phyloP scores from a whole-genome alignment of 176 grass and related monocot genomes.

The Chloris gayana region DNA sequence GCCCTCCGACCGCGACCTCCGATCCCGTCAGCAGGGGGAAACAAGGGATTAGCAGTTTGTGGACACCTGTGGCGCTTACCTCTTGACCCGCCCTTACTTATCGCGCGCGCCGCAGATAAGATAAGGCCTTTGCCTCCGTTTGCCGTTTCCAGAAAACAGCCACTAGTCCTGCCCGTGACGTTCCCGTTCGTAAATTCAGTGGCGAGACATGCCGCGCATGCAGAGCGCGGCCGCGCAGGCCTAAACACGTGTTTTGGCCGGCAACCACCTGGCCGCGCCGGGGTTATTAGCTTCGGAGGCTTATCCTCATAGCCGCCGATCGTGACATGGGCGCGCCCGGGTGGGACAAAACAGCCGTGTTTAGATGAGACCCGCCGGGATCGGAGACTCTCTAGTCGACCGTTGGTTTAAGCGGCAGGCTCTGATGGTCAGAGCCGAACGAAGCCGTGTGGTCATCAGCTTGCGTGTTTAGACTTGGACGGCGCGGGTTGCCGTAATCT shows the following conservation, averaged over 20 bases:
- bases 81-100: slow-evolving; percentile 5
- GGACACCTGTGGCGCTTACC: slow-evolving; percentile 30
- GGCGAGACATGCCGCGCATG: slow-evolving; percentile 40
- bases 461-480: background rate
- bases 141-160: background rate
- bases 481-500: background rate
- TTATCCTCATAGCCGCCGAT: background rate
- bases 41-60: slow-evolving; percentile 31
- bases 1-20: background rate
- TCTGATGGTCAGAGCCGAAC: background rate
- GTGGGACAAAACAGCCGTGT: slow-evolving; percentile 25
- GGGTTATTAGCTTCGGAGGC: background rate
- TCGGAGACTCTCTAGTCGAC: slow-evolving; percentile 22
- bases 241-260: slow-evolving; percentile 30
- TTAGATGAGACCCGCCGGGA: slow-evolving; percentile 15
- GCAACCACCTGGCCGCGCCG: slow-evolving; percentile 20
- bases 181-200: background rate
- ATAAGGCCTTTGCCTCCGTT: slow-evolving; percentile 3
- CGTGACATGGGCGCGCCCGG: background rate
- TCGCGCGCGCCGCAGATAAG: background rate
- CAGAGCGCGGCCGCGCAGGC: slow-evolving; percentile 17
- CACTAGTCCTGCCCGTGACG: background rate
- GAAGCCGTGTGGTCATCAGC: background rate
- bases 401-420: background rate
- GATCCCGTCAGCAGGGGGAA: background rate